Percentiles rank a stretch among this genome's conserved stretches.
Evolutionary conservation across 164 flowering plant species (phyloP).

Genomic region (Magnolia officinalis): DNA sequence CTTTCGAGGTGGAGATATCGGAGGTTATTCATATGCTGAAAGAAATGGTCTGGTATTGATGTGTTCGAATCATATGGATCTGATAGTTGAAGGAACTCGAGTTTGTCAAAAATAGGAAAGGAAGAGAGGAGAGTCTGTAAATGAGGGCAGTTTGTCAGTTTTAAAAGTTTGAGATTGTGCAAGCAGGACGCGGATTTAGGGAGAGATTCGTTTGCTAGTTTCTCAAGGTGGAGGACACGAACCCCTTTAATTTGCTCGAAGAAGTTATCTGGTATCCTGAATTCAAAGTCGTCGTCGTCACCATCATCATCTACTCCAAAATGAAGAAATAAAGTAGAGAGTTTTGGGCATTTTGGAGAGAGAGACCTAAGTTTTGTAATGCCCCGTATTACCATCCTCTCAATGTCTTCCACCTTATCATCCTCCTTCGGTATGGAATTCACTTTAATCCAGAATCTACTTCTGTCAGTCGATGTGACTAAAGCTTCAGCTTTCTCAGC

Average conservation of each 20-base stretch:
- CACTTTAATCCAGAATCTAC: not conserved
- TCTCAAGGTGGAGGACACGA: not conserved
- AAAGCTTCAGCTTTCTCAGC: not conserved
- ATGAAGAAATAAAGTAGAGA: not conserved
- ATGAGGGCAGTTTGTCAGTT: not conserved
- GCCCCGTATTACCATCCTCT: not conserved
- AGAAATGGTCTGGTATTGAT: not conserved
- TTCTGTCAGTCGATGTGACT: not conserved
- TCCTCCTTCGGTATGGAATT: not conserved
- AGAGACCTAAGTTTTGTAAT: not conserved
- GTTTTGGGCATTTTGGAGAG: not conserved
- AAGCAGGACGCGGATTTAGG: not conserved
- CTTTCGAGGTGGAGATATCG: not conserved
- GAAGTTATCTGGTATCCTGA: not conserved
- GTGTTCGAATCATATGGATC: not conserved
- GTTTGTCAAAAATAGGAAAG: not conserved
- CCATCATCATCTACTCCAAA: too few relatives aligned
- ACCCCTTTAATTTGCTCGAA: not conserved
- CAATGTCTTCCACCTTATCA: not conserved
- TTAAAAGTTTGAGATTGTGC: not conserved
- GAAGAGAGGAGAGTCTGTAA: not conserved
- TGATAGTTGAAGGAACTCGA: not conserved
- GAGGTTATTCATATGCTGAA: not conserved
- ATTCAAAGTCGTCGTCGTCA: too few relatives aligned
- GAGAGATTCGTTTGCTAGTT: not conserved